These are phyloP conservation scores for Metarhizium robertsii DNA, from an alignment of 2,329 filamentous ascomycete species.

Conservation along the genomic window DNA sequence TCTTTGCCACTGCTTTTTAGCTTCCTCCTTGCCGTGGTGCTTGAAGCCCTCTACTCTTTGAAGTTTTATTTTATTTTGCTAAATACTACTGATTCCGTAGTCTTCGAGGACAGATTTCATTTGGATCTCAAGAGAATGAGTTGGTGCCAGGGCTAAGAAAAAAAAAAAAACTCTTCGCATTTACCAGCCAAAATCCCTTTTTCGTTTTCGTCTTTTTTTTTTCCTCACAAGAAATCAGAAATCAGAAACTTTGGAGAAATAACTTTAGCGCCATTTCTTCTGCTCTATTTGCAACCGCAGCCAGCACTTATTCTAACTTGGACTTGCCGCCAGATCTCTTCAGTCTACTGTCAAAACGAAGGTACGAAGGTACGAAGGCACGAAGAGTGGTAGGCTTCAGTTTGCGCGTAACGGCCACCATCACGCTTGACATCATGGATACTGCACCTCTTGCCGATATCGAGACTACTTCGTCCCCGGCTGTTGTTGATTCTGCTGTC, in stretches of 20 bases:
- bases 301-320: constrained; percentile 13
- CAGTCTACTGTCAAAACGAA: constrained; percentile 6
- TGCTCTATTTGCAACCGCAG: not conserved
- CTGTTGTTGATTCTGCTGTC: not conserved
- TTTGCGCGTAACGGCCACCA: not conserved
- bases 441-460: constrained; percentile 11
- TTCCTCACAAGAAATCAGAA: constrained; percentile 5
- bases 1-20: not conserved
- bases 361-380: not conserved
- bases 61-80: not conserved
- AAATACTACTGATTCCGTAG: not conserved
- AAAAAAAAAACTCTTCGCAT: not conserved
- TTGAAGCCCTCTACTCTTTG: not conserved
- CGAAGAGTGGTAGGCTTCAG: constrained; percentile 1
- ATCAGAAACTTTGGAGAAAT: constrained; percentile 8
- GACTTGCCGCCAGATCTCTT: constrained; percentile 19
- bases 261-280: not conserved
- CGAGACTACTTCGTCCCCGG: constrained; percentile 6
- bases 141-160: not conserved
- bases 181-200: not conserved
- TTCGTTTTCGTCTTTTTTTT: too few relatives aligned
- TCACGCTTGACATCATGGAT: constrained; percentile 19
- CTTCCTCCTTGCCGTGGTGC: not conserved
- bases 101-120: not conserved
- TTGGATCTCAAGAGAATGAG: not conserved